Percentiles rank a stretch among this genome's conserved stretches.
These are phyloP conservation scores for Coniosporium apollinis DNA, from an alignment of 495 filamentous ascomycete species.

Conservation along the genomic window DNA sequence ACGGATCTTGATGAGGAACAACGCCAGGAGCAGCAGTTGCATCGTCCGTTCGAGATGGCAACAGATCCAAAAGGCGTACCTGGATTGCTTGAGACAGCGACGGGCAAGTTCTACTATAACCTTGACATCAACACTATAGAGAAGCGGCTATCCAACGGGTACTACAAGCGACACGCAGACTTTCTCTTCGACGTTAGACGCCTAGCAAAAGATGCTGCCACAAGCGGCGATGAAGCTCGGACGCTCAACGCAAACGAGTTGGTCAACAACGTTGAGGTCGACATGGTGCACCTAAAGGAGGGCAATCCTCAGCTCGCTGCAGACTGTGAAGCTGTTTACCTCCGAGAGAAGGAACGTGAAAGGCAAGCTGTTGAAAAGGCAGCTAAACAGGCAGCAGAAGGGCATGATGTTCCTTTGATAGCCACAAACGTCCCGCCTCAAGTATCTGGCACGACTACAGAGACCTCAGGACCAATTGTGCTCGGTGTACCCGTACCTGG, in stretches of 20 bases:
- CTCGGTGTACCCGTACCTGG: slow-evolving; percentile 38
- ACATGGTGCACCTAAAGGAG: slow-evolving; percentile 53
- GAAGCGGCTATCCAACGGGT: slow-evolving; percentile 84
- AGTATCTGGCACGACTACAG: slow-evolving; percentile 28
- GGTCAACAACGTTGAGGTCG: slow-evolving; percentile 78
- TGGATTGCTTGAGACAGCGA: slow-evolving; percentile 49
- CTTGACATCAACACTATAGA: slow-evolving; percentile 87
- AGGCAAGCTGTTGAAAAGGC: slow-evolving; percentile 31
- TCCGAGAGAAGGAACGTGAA: slow-evolving; percentile 51
- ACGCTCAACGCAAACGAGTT: slow-evolving; percentile 78
- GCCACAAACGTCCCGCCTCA: slow-evolving; percentile 30
- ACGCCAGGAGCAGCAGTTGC: slow-evolving; percentile 29
- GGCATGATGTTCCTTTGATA: slow-evolving; percentile 28
- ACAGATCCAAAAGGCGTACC: slow-evolving; percentile 57
- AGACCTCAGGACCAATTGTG: slow-evolving; percentile 38
- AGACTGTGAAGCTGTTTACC: slow-evolving; percentile 57
- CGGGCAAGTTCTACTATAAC: slow-evolving; percentile 82
- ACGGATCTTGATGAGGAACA: slow-evolving; percentile 52
- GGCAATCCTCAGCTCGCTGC: slow-evolving; percentile 44
- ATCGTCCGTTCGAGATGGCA: slow-evolving; percentile 58
- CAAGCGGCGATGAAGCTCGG: slow-evolving; percentile 54
- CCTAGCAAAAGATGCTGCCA: slow-evolving; percentile 66
- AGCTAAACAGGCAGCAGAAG: slow-evolving; percentile 17
- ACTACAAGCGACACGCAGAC: slow-evolving; percentile 74
- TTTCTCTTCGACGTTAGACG: slow-evolving; percentile 74